Evolutionary conservation across 140 eudicot genomes (phyloP), one percentile per base, ranked within the genome.

Genomic region (Senecio squalidus): DNA sequence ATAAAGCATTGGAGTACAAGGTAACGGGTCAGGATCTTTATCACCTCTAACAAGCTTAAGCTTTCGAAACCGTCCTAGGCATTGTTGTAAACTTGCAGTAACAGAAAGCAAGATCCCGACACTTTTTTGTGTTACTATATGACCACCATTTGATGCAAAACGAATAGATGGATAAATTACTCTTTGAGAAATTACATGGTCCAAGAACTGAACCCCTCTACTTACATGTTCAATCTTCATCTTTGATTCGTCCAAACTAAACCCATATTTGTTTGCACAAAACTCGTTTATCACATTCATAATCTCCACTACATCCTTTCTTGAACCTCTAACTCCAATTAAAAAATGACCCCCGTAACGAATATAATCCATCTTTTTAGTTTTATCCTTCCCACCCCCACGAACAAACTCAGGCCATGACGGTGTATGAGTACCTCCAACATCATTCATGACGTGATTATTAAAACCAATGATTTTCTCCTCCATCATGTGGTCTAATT

Each of bases 381-480:
- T 79, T 80, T 70, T 81, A 58, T 84, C 86, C 55, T 79, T 80
- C 58, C 89, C 96, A 51, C 92, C 81, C 5, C 92, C 72, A 2
- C 92, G 98, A 43, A 91, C 98, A 60, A 91, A 91, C 72, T 91
- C 98, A 2, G 98, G 98, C 98, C 98, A 91, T 25, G 98, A 76
- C 3, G 98, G 94, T 26, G 89, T 84, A 70, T 68, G 75, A 16
- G 5, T 5, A 16, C 64, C 56, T 58, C 75, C 55, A 11, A 77
- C 47, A 60, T 67, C 62, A 59, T 78, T 80, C 79, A 80, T 72
- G 59, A 62, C 52, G 3, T 78, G 68, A 66, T 77, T 76, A 47
- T 55, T 51, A 63, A 86, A 83, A 36, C 58, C 69, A 13, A 69
- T 27, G 43, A 84, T 70, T 66, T 70, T 77, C 39, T 81, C 86